Conservation (phyloP, 2,329 filamentous ascomycete genomes). For the Sporothrix luriei region DNA sequence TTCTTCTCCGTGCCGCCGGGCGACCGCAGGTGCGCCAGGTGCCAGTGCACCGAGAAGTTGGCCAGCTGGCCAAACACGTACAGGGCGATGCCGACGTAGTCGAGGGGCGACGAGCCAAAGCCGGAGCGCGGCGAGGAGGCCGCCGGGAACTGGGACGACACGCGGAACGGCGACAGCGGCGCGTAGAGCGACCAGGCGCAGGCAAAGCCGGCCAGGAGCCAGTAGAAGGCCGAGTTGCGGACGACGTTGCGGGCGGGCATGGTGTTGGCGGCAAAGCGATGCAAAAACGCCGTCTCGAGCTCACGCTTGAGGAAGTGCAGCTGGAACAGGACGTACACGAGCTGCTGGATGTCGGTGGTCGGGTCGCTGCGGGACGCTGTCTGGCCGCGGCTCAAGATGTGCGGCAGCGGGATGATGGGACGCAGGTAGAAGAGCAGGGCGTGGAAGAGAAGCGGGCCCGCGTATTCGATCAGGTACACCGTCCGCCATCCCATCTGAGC, state of each 20-base stretch:
- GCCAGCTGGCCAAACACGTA: slow-evolving; percentile 76
- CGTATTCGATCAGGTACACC: slow-evolving; percentile 93
- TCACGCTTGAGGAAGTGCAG: slow-evolving; percentile 94
- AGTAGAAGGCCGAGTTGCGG: slow-evolving; percentile 96
- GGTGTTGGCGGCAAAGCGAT: slow-evolving; percentile 91
- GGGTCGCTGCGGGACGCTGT: slow-evolving; percentile 47
- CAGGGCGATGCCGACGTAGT: slow-evolving; percentile 69
- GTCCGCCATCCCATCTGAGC: slow-evolving; percentile 89
- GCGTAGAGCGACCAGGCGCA: slow-evolving; percentile 84
- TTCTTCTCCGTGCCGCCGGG: slow-evolving; percentile 81
- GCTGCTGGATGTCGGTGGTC: slow-evolving; percentile 64
- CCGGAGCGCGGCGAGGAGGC: slow-evolving; percentile 36
- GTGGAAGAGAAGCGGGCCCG: slow-evolving; percentile 89
- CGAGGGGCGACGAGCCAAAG: slow-evolving; percentile 47
- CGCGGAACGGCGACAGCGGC: slow-evolving; percentile 65
- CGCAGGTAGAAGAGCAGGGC: slow-evolving; percentile 71
- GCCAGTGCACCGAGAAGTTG: slow-evolving; percentile 79
- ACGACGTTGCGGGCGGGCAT: slow-evolving; percentile 92
- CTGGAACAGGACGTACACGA: slow-evolving; percentile 72
- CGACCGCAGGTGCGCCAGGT: slow-evolving; percentile 75
- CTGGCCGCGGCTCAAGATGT: slow-evolving; percentile 31
- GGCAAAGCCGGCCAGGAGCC: slow-evolving; percentile 77
- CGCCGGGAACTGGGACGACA: slow-evolving; percentile 29
- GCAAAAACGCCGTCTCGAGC: slow-evolving; percentile 88
- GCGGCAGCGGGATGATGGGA: slow-evolving; percentile 63